Evolutionary conservation across 768 basidiomycete genomes (phyloP), one percentile per base, ranked within the genome.

Genomic region (Leccinum subgranulosum): DNA sequence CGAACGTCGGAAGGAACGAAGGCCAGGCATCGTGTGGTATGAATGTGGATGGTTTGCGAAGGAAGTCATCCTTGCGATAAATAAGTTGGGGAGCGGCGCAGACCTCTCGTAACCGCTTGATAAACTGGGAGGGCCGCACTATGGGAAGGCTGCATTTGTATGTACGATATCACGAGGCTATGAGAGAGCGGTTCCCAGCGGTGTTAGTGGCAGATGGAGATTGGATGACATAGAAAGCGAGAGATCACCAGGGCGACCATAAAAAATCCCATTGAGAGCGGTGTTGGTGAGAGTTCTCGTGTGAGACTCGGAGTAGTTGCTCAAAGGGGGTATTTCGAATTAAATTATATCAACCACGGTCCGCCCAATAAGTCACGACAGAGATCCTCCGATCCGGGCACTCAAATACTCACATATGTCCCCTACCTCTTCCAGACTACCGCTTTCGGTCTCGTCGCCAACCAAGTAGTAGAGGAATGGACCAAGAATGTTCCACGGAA

Each of bases 361-460:
- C 28, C 97, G 1, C 87, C 92, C 63, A 23, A 23, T 23, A 3
- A 2, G 23, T 23, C 23, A 23, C 23, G 25, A 25, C 25, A 25
- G 82, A 93, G 60, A 92, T 98, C 62, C 81, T 99, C 53, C 65
- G 70, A 69, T 98, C 29, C 0, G 96, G 96, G 92, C 88, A 1
- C 69, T 94, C 51, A n/a, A n/a, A n/a, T n/a, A n/a, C n/a, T n/a
- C n/a, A n/a, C n/a, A n/a, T n/a, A n/a, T n/a, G 77, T 98, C 17
- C 89, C 94, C 0, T 80, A 81, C 7, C 77, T 98, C 19, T 86
- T 85, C 73, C 96, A 99, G 71, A 98, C 97, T 7, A 98, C 96
- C 8, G 95, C 97, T 0, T 96, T 99, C 68, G 97, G 97, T 7
- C 81, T 98, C 53, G 94, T 93, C 55, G 87, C 94, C 23, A 23